Base-by-base conservation (phyloP, 1,284 basidiomycete genomes). In the Melampsora americana region DNA sequence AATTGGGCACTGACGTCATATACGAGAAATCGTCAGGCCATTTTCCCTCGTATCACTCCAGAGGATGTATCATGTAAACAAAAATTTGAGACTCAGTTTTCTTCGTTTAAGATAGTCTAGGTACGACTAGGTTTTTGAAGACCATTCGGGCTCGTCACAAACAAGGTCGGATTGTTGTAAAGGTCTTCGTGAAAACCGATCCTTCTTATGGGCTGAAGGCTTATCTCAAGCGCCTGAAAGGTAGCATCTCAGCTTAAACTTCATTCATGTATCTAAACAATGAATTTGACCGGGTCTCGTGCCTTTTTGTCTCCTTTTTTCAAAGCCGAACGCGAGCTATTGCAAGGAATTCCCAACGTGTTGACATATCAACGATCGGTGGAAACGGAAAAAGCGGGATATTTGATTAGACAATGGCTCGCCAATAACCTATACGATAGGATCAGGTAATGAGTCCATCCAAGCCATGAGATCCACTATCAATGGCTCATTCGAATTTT, bases 311-410 rank as follows among this genome's bases (percentile, higher is more conserved):
- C 39, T 60, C 18, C 16, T 56, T 44, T 2, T 75, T 60, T 44
- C 9, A 23, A 75, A 82, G 83, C 81, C 64, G 93, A 97, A 80
- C 87, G 92, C 78, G 94, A 97, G 78, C 87, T 90, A 0, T 85
- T 99, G 7, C 84, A 87, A 5, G 92, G 94, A 81, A 89, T 98
- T 46, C 87, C 90, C 1, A 96, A 96, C 83, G 88, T 95, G 11
- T 92, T 95, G 82, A 90, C 89, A 59, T 96, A 95, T 81, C 92
- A 95, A 79, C 87, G 89, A 0, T 93, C 95, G 77, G 88, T 93
- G 18, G 96, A 99, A 84, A 97, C 95, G 0, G 95, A 98, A 78
- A 93, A 91, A 82, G 95, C 95, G 9, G 96, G 93, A 0, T 99
- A 97, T 83, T 88, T 98, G 50, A 89, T 98, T 77, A 86, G 95